Evolutionary conservation across 192 early-diverging fungal species (phyloP).

Genomic region (Backusella luteola): DNA sequence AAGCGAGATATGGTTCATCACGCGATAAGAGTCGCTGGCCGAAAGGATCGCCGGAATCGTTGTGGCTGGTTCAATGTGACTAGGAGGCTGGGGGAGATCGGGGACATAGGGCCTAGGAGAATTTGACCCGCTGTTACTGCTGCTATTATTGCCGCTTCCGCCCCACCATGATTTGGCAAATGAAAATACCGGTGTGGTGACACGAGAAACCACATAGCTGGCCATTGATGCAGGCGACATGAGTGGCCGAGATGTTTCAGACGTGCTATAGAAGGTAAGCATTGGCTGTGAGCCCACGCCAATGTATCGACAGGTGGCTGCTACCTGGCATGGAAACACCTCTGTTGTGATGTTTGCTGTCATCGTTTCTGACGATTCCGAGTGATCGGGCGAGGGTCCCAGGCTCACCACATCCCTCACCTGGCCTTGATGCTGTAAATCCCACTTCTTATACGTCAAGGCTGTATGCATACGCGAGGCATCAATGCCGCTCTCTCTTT

Average conservation of each 20-base stretch:
- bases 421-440: slow-evolving; percentile 42
- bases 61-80: slow-evolving; percentile 53
- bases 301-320: slow-evolving; percentile 48
- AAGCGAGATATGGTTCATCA: slow-evolving; percentile 49
- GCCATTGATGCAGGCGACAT: slow-evolving; percentile 52
- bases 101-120: slow-evolving; percentile 34
- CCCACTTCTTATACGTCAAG: slow-evolving; percentile 56
- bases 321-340: not conserved
- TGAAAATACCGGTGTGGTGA: slow-evolving; percentile 61
- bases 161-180: slow-evolving; percentile 69
- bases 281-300: slow-evolving; percentile 58
- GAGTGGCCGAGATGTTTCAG: slow-evolving; percentile 44
- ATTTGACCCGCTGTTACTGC: not conserved
- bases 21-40: slow-evolving; percentile 51
- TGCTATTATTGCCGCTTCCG: slow-evolving; percentile 9
- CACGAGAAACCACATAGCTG: slow-evolving; percentile 46
- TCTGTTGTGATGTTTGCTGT: not conserved
- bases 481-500: slow-evolving; percentile 26
- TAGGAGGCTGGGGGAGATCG: slow-evolving; percentile 33
- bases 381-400: slow-evolving; percentile 24
- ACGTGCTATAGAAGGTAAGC: slow-evolving; percentile 53
- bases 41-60: slow-evolving; percentile 50
- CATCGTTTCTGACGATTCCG: not conserved
- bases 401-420: slow-evolving; percentile 46
- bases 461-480: slow-evolving; percentile 29